Evolutionary conservation across 176 grass and related monocot species (phyloP), one percentile per base, ranked within the genome.

Genomic region (Oryza punctata): DNA sequence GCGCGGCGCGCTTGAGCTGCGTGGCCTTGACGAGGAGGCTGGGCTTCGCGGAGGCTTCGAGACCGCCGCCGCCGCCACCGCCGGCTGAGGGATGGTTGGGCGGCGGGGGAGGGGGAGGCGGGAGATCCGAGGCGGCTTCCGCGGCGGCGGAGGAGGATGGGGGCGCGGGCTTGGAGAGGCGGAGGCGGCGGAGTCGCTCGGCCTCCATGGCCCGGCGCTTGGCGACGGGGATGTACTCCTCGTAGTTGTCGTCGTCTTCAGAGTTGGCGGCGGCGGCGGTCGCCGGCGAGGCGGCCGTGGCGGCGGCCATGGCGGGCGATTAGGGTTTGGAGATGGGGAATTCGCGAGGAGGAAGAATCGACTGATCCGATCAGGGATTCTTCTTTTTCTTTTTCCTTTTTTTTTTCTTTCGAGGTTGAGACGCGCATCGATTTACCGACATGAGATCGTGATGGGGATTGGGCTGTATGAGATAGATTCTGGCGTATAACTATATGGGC

Each of bases 221-320:
- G 29, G 81, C 26, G 13, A 94, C 87, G 28, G 90, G 93, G 45
- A 94, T 70, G 82, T 94, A 94, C 21, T 94, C 93, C 52, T 77
- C 63, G 82, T 90, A 88, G 41, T 84, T 75, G 10, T 75, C 87
- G 0, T 92, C 85, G 2, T 71, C 77, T 64, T 26, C 82, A 1
- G 35, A n/a, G n/a, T 83, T 74, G 23, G 8, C 24, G 12, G 46
- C 24, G 12, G 46, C 46, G 66, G 46, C 15, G n/a, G 16, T 35
- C 38, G 67, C 41, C 23, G 24, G 28, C 9, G 43, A 65, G 26
- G 49, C 23, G 19, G 75, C n/a, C 21, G 13, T n/a, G 68, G 49
- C 28, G 29, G 79, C 50, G 44, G 82, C 47, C 67, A 79, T 63
- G 30, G 63, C 72, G 30, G 80, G 80, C 4, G 82, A 72, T 23